Conservation (phyloP, 495 filamentous ascomycete genomes). For the Chaetomium fimeti region DNA sequence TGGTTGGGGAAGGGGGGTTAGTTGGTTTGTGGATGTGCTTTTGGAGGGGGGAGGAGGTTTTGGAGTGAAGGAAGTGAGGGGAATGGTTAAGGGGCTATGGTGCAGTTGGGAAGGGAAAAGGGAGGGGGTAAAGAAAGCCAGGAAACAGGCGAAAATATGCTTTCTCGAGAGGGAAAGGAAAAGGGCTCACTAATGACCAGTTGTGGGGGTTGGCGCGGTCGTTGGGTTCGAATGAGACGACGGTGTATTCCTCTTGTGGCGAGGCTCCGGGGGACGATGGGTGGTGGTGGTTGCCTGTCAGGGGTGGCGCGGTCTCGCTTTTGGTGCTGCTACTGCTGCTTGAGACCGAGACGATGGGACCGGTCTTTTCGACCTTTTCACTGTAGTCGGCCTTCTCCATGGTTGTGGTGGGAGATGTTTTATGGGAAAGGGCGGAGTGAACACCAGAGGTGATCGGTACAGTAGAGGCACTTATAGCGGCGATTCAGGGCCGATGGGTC, state of each 20-base stretch:
- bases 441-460: neutral
- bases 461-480: neutral
- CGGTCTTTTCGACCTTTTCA: neutral
- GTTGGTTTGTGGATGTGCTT: too few relatives aligned
- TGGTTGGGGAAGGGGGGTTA: neutral
- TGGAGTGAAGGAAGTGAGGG: neutral
- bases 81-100: neutral
- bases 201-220: conserved; percentile 34
- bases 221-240: conserved; percentile 27
- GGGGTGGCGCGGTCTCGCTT: conserved; percentile 4
- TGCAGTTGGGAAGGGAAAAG: too few relatives aligned
- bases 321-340: conserved; percentile 9
- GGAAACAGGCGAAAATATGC: neutral
- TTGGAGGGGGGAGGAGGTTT: too few relatives aligned
- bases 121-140: neutral
- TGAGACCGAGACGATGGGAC: neutral
- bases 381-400: neutral
- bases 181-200: conserved; percentile 26
- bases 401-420: neutral
- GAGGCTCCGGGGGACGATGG: neutral
- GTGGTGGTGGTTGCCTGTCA: neutral
- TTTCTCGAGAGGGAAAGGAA: neutral
- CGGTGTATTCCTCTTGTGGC: neutral
- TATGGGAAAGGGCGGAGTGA: neutral
- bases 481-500: neutral